Percentiles rank a stretch among this genome's conserved stretches.
These are phyloP conservation scores for Neocallimastix lanati DNA, from an alignment of 192 early-diverging fungal species.

Conservation along the genomic window DNA sequence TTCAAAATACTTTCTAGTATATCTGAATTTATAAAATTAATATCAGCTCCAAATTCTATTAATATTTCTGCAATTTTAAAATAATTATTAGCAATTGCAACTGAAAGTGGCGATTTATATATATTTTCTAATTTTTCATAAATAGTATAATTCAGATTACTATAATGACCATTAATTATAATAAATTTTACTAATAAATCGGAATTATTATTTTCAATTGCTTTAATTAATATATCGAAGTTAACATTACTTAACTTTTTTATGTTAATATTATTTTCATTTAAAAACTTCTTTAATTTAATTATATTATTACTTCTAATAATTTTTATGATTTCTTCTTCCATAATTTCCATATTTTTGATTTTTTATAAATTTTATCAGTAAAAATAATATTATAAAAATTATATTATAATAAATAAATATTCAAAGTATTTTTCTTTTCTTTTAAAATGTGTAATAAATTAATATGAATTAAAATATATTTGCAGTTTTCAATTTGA, in stretches of 20 bases:
- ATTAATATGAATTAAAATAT: too few species aligned
- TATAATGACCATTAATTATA: not conserved
- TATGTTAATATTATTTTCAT: too few species aligned
- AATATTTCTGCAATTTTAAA: not conserved
- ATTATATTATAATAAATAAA: too few species aligned
- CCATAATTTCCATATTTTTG: too few species aligned
- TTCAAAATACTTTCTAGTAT: not conserved
- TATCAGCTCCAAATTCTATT: not conserved
- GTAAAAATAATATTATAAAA: too few species aligned
- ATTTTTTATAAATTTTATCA: too few species aligned
- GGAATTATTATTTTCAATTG: not conserved
- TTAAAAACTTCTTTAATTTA: too few species aligned
- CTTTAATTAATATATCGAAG: not conserved
- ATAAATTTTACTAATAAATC: not conserved
- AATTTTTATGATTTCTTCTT: too few species aligned
- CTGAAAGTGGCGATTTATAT: not conserved
- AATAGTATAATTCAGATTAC: not conserved
- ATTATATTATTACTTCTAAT: too few species aligned
- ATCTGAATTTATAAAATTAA: not conserved
- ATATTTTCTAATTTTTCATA: not conserved
- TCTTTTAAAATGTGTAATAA: too few species aligned
- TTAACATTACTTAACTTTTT: not conserved
- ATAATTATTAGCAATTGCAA: not conserved
- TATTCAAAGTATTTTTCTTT: too few species aligned
- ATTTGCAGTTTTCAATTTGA: too few species aligned